Evolutionary conservation across 108 stramenopile species (phyloP), one percentile per base, ranked within the genome.

Genomic region (Heterococcus sp.): DNA sequence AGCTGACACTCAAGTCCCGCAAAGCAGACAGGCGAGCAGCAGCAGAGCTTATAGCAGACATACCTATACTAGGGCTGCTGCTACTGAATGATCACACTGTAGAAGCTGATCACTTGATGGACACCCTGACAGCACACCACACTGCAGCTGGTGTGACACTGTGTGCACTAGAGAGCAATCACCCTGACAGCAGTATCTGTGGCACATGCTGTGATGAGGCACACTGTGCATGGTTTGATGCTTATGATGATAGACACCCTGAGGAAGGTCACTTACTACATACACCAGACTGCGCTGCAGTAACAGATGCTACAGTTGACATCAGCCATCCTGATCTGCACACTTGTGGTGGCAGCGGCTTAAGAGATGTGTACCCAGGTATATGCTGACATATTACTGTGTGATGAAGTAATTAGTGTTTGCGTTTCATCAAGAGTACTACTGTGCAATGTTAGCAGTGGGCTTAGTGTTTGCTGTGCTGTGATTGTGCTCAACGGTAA

Each of bases 331-430:
- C 11, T 8, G 67, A 68, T 28, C 29, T 8, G 30, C 67, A 68
- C 67, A 4, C 67, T 4, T 68, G 67, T 14, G 67, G 67, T 4
- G 67, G 67, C 67, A 68, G 67, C 67, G 67, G 67, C 30, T 4
- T 4, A 4, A 8, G 5, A 4, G 30, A 68, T 32, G 58, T 63
- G 26, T 63, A 63, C 58, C 58, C 58, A n/a, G n/a, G n/a, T n/a
- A n/a, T n/a, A n/a, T n/a, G n/a, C n/a, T n/a, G n/a, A n/a, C n/a
- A n/a, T n/a, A n/a, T n/a, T n/a, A n/a, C n/a, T n/a, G n/a, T n/a
- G n/a, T n/a, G n/a, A n/a, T n/a, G n/a, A n/a, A n/a, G n/a, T n/a
- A n/a, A n/a, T n/a, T n/a, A n/a, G n/a, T n/a, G n/a, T n/a, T n/a
- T n/a, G n/a, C n/a, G n/a, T n/a, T n/a, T n/a, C n/a, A n/a, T n/a